phyloP scores from a whole-genome alignment of 331 rosid species.

The Phaseolus coccineus region DNA sequence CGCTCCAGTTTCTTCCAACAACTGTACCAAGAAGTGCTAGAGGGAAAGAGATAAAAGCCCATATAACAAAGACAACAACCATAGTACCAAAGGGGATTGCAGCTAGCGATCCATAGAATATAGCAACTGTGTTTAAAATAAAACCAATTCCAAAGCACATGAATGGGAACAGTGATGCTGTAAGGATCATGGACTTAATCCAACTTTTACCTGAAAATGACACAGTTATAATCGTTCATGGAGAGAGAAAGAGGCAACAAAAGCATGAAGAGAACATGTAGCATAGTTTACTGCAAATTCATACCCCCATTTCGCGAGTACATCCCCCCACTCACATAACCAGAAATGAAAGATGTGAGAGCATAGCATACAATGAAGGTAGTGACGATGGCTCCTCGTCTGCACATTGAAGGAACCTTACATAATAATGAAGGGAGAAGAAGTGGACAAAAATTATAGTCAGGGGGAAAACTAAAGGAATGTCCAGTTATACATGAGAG shows the following conservation, averaged over 20 bases:
- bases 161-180: constrained; percentile 97
- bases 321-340: constrained; percentile 99
- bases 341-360: constrained; percentile 97
- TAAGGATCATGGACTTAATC: constrained; percentile 98
- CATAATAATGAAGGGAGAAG: constrained; percentile 14
- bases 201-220: constrained; percentile 85
- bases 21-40: constrained; percentile 99
- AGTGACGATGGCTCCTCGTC: constrained; percentile 99
- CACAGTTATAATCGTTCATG: constrained; percentile 25
- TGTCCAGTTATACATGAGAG: constrained; percentile 11
- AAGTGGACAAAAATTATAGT: neutral
- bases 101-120: constrained; percentile 97
- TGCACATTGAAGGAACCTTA: constrained; percentile 48
- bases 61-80: constrained; percentile 96
- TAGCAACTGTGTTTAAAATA: constrained; percentile 88
- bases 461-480: constrained; percentile 30
- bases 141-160: constrained; percentile 98
- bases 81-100: constrained; percentile 99
- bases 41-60: constrained; percentile 99
- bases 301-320: constrained; percentile 97
- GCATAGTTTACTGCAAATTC: constrained; percentile 41
- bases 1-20: constrained; percentile 99
- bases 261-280: constrained; percentile 29
- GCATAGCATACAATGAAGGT: constrained; percentile 98
- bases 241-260: constrained; percentile 2